Percentiles rank a stretch among this genome's conserved stretches.
Evolutionary conservation across 768 basidiomycete species (phyloP).

Genomic region (Fomitopsis serialis): DNA sequence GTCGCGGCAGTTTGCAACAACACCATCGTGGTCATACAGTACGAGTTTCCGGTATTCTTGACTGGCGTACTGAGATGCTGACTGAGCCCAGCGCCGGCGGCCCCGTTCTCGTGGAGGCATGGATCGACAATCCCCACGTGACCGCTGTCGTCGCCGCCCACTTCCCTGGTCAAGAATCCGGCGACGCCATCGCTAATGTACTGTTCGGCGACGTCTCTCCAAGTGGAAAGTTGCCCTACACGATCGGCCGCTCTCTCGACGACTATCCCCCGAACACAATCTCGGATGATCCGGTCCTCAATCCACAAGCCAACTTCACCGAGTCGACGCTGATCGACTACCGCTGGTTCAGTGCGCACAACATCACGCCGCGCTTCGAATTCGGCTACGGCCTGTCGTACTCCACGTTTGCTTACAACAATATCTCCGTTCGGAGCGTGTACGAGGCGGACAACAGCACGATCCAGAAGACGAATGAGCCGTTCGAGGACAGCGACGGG

Average conservation of each 20-base stretch:
- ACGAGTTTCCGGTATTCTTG: not conserved
- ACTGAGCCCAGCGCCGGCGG: slow-evolving; percentile 41
- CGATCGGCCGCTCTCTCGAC: slow-evolving; percentile 53
- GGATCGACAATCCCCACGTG: slow-evolving; percentile 74
- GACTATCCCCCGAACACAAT: slow-evolving; percentile 40
- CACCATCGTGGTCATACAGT: slow-evolving; percentile 77
- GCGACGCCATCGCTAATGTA: slow-evolving; percentile 68
- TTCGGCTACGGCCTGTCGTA: slow-evolving; percentile 90
- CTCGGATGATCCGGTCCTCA: slow-evolving; percentile 35
- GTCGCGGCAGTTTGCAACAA: slow-evolving; percentile 69
- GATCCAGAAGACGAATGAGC: slow-evolving; percentile 12
- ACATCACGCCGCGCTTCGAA: slow-evolving; percentile 73
- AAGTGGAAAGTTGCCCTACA: slow-evolving; percentile 59
- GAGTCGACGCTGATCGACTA: slow-evolving; percentile 41
- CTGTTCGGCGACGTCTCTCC: slow-evolving; percentile 77
- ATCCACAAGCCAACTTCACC: slow-evolving; percentile 33
- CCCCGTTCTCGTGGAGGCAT: slow-evolving; percentile 57
- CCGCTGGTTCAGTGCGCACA: slow-evolving; percentile 41
- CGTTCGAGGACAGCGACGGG: slow-evolving; percentile 18
- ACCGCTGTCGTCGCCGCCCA: slow-evolving; percentile 29
- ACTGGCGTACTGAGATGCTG: not conserved
- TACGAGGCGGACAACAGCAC: slow-evolving; percentile 26
- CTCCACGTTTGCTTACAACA: slow-evolving; percentile 68
- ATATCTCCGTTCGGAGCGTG: slow-evolving; percentile 45
- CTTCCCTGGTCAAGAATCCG: slow-evolving; percentile 72